Base-by-base conservation (phyloP, 768 basidiomycete species). In the Solioccasus polychromus region DNA sequence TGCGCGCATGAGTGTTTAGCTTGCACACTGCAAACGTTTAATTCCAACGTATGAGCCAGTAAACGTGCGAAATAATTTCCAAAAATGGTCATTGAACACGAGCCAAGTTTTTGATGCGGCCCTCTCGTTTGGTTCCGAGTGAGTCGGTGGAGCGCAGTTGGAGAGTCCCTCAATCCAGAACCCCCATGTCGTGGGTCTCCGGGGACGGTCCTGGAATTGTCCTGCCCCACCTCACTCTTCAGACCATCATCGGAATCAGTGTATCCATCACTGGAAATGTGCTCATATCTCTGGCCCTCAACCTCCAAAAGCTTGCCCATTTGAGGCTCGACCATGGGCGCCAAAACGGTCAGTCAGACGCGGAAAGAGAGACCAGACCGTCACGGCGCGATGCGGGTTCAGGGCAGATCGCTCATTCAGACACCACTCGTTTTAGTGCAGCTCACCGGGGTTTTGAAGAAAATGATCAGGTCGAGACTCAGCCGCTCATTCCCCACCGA, bases 261-360 rank as follows among this genome's bases (percentile, higher is more conserved):
- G 81, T 93, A 28, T 86, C 92, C 4, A 78, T 95, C 44, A 72
- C 76, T 8, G 93, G 93, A 25, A 95, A 95, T 60, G 68, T 93
- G 10, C 77, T 96, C 50, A 92, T 97, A 51, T 89, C 88, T 9
- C 76, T 94, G 19, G 94, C 92, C 14, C 76, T 98, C 51, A 96
- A 96, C 68, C 71, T 88, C 26, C 94, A 98, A 68, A 97, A 96
- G 62, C 77, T 95, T 15, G 92, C 92, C 2, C 93, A 95, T 69
- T 75, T 77, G 53, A 76, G 85, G 23, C 71, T 88, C 25, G 80
- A 81, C 53, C 68, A 59, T 23, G 63, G 60, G 45, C 53, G 50
- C 62, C 61, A 64, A 55, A 44, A 47, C 11, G 31, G 35, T 40
- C 39, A 30, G 29, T 15, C 35, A 8, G 48, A 48, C 28, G 29